phyloP scores from a whole-genome alignment of 2,329 filamentous ascomycete genomes.

The Scedosporium aurantiacum region DNA sequence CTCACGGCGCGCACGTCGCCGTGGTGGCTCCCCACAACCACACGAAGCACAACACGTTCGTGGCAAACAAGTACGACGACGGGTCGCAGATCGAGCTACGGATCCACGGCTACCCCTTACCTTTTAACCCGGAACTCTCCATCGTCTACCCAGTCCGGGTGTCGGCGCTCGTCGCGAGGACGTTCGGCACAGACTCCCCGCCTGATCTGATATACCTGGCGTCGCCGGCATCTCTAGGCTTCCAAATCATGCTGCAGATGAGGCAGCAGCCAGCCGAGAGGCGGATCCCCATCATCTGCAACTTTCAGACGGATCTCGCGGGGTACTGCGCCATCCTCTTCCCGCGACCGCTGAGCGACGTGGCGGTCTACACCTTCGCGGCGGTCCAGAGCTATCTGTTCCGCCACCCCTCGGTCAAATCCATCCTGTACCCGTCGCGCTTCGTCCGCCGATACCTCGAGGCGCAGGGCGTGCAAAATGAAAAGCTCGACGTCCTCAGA shows the following conservation, averaged over 20 bases:
- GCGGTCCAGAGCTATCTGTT: slow-evolving; percentile 58
- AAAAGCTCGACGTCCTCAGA: slow-evolving; percentile 50
- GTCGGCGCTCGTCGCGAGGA: slow-evolving; percentile 46
- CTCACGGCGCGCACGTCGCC: slow-evolving; percentile 52
- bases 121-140: slow-evolving; percentile 61
- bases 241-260: slow-evolving; percentile 60
- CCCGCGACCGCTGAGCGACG: slow-evolving; percentile 45
- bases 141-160: slow-evolving; percentile 59
- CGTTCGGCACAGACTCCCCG: slow-evolving; percentile 37
- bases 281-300: slow-evolving; percentile 51
- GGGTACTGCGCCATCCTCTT: slow-evolving; percentile 63
- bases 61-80: slow-evolving; percentile 22
- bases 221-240: slow-evolving; percentile 57
- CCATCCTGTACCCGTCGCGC: slow-evolving; percentile 57
- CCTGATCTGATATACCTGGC: slow-evolving; percentile 62
- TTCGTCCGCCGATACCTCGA: slow-evolving; percentile 53
- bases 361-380: slow-evolving; percentile 52
- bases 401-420: slow-evolving; percentile 47
- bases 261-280: slow-evolving; percentile 43
- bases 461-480: slow-evolving; percentile 38
- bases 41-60: slow-evolving; percentile 42
- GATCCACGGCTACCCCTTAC: slow-evolving; percentile 53
- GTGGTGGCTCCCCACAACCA: slow-evolving; percentile 54
- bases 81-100: slow-evolving; percentile 37
- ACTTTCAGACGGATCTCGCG: slow-evolving; percentile 62